These are phyloP conservation scores for Casaregolazyma suthepensis DNA, from an alignment of 1,139 yeast species.

Conservation along the genomic window DNA sequence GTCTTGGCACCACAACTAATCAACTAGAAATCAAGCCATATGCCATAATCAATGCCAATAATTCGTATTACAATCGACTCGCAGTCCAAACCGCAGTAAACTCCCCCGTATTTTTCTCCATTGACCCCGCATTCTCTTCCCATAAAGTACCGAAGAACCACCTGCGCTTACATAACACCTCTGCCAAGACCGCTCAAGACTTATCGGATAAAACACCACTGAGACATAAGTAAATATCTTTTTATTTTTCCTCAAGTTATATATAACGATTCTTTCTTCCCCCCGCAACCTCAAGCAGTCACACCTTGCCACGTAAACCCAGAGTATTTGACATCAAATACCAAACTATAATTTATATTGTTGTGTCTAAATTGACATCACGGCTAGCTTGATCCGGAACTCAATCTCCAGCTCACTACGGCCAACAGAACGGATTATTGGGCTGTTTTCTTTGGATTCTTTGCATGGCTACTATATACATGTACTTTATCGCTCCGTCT, in stretches of 20 bases:
- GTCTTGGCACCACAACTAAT: not conserved
- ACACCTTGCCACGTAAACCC: not conserved
- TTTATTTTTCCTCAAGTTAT: not conserved
- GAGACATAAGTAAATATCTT: not conserved
- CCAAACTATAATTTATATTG: not conserved
- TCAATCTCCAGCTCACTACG: not conserved
- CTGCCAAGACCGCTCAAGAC: not conserved
- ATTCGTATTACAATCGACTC: not conserved
- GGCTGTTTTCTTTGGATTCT: not conserved
- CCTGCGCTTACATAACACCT: not conserved
- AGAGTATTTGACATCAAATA: not conserved
- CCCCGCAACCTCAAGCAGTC: not conserved
- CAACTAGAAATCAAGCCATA: not conserved
- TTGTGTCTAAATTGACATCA: not conserved
- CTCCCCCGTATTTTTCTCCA: not conserved
- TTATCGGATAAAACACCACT: not conserved
- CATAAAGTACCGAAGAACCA: no score
- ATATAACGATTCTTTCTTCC: not conserved
- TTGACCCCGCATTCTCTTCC: not conserved
- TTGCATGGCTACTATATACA: not conserved
- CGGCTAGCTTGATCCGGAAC: not conserved
- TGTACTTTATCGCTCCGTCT: not conserved
- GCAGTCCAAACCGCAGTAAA: not conserved
- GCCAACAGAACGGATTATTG: not conserved
- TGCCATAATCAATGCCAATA: not conserved